These are phyloP conservation scores for Paramecium sonneborni DNA, from an alignment of 73 alveolate species.

Conservation along the genomic window DNA sequence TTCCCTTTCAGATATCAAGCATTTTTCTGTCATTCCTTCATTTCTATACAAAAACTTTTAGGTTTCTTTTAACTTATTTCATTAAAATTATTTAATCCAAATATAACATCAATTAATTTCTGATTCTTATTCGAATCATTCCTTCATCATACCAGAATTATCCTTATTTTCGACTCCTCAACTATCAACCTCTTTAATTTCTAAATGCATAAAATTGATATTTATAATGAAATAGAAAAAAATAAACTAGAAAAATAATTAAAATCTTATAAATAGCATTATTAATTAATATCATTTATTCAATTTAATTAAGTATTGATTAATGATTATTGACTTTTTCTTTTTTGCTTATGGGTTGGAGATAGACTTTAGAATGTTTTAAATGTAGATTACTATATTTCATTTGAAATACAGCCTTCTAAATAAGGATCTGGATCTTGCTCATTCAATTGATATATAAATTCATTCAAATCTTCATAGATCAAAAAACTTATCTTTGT, in stretches of 20 bases:
- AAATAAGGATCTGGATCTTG: neutral
- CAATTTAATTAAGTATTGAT: neutral
- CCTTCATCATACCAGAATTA: neutral
- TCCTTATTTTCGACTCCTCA: neutral
- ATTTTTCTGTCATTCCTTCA: too few species aligned
- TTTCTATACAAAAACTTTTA: neutral
- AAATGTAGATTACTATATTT: neutral
- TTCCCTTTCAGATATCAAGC: neutral
- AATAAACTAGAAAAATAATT: neutral
- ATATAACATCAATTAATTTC: neutral
- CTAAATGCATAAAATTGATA: neutral
- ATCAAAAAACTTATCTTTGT: constrained; percentile 13
- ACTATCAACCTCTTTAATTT: neutral
- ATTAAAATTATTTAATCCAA: too few species aligned
- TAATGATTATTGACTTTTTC: neutral
- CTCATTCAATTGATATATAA: neutral
- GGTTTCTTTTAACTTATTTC: neutral
- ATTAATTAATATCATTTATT: neutral
- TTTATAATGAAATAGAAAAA: neutral
- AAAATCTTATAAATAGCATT: neutral
- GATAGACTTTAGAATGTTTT: neutral
- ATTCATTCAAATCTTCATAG: constrained; percentile 22
- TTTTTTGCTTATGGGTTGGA: neutral
- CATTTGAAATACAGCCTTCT: neutral
- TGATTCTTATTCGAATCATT: neutral